Base-by-base conservation (phyloP, 768 basidiomycete species). In the Lactifluus volemus region DNA sequence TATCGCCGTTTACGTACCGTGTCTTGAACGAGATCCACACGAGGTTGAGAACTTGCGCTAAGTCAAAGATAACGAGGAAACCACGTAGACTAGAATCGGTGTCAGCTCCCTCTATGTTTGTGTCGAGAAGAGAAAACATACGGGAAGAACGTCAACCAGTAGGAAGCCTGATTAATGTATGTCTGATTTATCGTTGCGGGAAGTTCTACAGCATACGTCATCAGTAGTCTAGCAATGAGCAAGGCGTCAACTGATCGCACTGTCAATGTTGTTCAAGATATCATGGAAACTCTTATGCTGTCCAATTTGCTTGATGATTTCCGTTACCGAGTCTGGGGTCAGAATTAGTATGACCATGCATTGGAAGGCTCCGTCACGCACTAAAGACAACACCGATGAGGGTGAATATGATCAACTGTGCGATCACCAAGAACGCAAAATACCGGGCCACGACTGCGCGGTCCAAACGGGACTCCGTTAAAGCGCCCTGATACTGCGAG, bases 61-160 rank as follows among this genome's bases (percentile, higher is more conserved):
- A 77, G 71, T 99, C 97, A 70, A 98, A 98, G 58, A 98, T 78
- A 10, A 84, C 88, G 45, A 98, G 81, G 81, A 98, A 97, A 29
- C 95, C 97, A 70, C 96, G 91, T 41, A 98, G 78, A 7, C 90
- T 92, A 65, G 21, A 58, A 52, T 67, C 45, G 34, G 30, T 41
- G 9, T 14, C 38, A 63, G 34, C 51, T 50, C 21, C 44, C 48
- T 53, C 36, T 49, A 12, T 6, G 25, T 5, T 45, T 10, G 36
- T 8, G 14, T 7, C 2, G 55, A 42, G 47, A 57, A 39, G 50
- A 21, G 25, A 63, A 50, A 49, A 77, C 88, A n/a, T 71, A 92
- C 86, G 94, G 92, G 78, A 95, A 92, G 77, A 85, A 95, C 4
- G 92, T 96, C 53, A 96, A 75, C 92, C 92, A 96, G 73, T 89